Percentiles rank a stretch among this genome's conserved stretches.
Evolutionary conservation across 345 rosid species (phyloP).

Genomic region (Geranium brycei): DNA sequence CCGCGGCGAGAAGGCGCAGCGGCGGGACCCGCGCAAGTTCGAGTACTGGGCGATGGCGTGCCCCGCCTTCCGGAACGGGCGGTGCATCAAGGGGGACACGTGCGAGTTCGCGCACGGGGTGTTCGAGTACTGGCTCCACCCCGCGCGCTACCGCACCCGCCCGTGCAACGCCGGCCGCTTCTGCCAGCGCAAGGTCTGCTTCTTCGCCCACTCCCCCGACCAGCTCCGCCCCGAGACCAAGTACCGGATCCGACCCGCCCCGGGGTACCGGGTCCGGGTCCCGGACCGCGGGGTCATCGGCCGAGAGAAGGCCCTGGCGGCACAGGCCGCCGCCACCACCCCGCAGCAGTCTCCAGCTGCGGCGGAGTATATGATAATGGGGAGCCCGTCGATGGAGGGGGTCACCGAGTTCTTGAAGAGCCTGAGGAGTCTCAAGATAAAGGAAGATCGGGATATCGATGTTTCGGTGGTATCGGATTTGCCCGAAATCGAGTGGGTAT

Average conservation of each 20-base stretch:
- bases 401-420: not conserved
- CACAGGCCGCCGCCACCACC: not conserved
- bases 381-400: not conserved
- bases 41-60: slow-evolving; percentile 60
- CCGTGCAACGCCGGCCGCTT: slow-evolving; percentile 9
- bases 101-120: slow-evolving; percentile 12
- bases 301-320: no score
- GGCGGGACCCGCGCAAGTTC: slow-evolving; percentile 67
- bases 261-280: not conserved
- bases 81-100: slow-evolving; percentile 12
- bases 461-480: not conserved
- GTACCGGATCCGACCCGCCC: slow-evolving; percentile 2
- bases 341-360: not conserved
- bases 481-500: no score
- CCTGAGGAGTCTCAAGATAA: slow-evolving; percentile 2
- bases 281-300: not conserved
- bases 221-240: slow-evolving; percentile 11
- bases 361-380: not conserved
- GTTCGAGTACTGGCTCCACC: slow-evolving; percentile 17
- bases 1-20: slow-evolving; percentile 81
- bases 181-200: slow-evolving; percentile 17
- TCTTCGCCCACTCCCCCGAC: slow-evolving; percentile 13
- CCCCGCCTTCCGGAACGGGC: slow-evolving; percentile 53
- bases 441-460: not conserved
- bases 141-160: slow-evolving; percentile 12